Conservation (phyloP, 345 rosid genomes). For the Populus alba region DNA sequence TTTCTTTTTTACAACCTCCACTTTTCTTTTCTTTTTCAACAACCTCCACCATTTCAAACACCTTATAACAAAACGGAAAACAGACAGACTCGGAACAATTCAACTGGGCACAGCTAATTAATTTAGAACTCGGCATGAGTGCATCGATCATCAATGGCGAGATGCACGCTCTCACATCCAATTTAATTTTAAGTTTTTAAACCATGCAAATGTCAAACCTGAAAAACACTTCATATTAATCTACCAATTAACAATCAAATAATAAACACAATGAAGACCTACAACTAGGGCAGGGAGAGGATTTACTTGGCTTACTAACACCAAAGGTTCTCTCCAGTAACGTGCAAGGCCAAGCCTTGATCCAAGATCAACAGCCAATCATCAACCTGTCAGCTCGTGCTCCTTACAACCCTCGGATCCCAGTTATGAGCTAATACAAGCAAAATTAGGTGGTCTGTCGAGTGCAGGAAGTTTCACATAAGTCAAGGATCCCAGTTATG, state of each 20-base stretch:
- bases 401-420: background rate
- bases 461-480: background rate
- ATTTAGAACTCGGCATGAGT: background rate
- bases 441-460: constrained; percentile 11
- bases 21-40: background rate
- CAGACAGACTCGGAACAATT: background rate
- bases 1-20: too few species aligned
- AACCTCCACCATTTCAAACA: background rate
- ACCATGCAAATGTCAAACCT: background rate
- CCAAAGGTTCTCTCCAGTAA: background rate
- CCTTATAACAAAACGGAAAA: background rate
- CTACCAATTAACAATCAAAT: background rate
- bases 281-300: background rate
- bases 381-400: constrained; percentile 7
- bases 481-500: background rate
- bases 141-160: too few species aligned
- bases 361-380: background rate
- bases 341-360: background rate
- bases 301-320: background rate
- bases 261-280: background rate
- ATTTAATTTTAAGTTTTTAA: background rate
- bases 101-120: background rate
- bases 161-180: background rate
- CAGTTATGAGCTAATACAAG: background rate
- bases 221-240: background rate